These are phyloP conservation scores for Actinomortierella wolfii DNA, from an alignment of 371 early-diverging fungal genomes.

Conservation along the genomic window DNA sequence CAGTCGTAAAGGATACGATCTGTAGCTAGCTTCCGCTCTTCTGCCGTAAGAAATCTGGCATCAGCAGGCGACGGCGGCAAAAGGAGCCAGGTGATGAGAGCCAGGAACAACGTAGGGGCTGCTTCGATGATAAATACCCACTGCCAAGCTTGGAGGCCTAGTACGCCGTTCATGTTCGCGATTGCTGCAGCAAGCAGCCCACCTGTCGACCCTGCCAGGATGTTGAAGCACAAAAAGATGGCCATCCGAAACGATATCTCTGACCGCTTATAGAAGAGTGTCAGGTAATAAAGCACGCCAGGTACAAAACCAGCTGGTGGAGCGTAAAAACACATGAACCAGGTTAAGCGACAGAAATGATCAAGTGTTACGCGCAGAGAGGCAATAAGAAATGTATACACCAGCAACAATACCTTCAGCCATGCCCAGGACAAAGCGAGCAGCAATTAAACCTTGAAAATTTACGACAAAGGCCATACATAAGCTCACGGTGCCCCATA, in stretches of 20 bases:
- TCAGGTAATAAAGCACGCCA: constrained; percentile 74
- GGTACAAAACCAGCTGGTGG: constrained; percentile 72
- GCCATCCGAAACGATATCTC: constrained; percentile 78
- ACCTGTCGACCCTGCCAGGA: constrained; percentile 77
- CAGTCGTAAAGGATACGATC: constrained; percentile 53
- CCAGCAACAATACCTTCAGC: constrained; percentile 47
- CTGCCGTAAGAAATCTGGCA: constrained; percentile 55
- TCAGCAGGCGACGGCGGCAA: constrained; percentile 63
- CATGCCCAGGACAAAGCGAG: constrained; percentile 53
- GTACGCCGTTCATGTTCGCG: constrained; percentile 56
- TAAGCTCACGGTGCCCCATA: constrained; percentile 48
- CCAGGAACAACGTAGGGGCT: constrained; percentile 50
- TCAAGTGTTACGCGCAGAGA: too few species aligned
- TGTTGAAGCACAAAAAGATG: constrained; percentile 66
- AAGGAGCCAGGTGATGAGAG: constrained; percentile 44
- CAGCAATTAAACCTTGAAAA: constrained; percentile 43
- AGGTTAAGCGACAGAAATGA: neutral
- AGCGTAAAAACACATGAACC: constrained; percentile 13
- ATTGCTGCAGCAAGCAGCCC: constrained; percentile 67
- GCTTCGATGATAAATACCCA: constrained; percentile 66
- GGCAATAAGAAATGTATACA: constrained; percentile 13
- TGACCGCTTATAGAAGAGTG: constrained; percentile 76
- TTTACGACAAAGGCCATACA: constrained; percentile 50
- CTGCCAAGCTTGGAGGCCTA: constrained; percentile 59
- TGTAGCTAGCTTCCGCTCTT: constrained; percentile 58